Percentiles rank a stretch among this genome's conserved stretches.
Evolutionary conservation across 2,329 filamentous ascomycete genomes (phyloP).

Genomic region (Sarocladiaceae sp.): DNA sequence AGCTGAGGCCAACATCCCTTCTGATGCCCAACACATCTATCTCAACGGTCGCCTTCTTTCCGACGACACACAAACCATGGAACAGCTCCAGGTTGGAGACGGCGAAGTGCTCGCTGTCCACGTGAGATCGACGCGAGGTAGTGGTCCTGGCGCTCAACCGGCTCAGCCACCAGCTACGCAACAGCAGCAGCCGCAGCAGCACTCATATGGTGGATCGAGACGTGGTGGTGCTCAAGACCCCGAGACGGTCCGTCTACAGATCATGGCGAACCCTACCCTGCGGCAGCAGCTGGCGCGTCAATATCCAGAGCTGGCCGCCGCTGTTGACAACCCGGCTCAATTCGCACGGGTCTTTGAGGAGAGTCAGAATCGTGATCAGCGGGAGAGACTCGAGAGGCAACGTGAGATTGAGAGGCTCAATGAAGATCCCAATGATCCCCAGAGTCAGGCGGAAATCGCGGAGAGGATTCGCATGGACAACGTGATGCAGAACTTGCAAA

Average conservation of each 20-base stretch:
- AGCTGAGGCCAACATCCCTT: constrained; percentile 70
- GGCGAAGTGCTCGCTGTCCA: constrained; percentile 91
- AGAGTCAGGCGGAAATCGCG: constrained; percentile 86
- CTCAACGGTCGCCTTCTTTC: constrained; percentile 79
- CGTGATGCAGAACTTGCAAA: constrained; percentile 92
- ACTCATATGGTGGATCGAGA: neutral
- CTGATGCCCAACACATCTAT: constrained; percentile 74
- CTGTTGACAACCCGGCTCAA: constrained; percentile 65
- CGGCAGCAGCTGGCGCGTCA: constrained; percentile 64
- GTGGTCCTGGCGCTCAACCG: constrained; percentile 21
- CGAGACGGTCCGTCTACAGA: constrained; percentile 75
- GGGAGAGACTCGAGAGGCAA: constrained; percentile 69
- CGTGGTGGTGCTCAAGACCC: constrained; percentile 50
- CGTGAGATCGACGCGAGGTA: constrained; percentile 55
- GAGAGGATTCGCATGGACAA: constrained; percentile 95
- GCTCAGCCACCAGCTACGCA: constrained; percentile 25
- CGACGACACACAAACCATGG: constrained; percentile 73
- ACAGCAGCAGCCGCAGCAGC: constrained; percentile 20
- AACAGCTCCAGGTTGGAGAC: constrained; percentile 73
- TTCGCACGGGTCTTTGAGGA: constrained; percentile 69
- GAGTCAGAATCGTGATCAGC: constrained; percentile 63
- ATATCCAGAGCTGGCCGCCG: constrained; percentile 70
- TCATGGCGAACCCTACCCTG: constrained; percentile 71
- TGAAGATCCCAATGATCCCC: constrained; percentile 88
- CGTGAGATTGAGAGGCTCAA: constrained; percentile 81